Evolutionary conservation across 139 green algal species (phyloP).

Genomic region (Ostreobium quekettii): DNA sequence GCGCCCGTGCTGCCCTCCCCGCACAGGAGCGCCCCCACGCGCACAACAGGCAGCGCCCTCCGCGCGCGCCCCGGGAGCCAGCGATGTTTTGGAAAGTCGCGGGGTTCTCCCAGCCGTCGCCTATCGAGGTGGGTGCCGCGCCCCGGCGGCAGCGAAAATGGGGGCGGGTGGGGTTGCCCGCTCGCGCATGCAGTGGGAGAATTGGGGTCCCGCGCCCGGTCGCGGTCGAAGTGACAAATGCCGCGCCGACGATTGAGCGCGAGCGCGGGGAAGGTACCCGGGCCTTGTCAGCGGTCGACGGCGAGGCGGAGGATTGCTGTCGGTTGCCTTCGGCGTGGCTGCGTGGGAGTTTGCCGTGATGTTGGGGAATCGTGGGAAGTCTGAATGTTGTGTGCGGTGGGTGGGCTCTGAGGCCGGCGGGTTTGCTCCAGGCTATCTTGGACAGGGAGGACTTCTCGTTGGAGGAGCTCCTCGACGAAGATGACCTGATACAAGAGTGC

Average conservation of each 20-base stretch:
- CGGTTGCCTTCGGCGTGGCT: not conserved
- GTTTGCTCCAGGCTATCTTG: slow-evolving; percentile 75
- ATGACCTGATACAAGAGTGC: slow-evolving; percentile 92
- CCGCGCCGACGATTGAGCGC: too few relatives aligned
- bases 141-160: not conserved
- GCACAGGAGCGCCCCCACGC: too few relatives aligned
- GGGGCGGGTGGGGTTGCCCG: not conserved
- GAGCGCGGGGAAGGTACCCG: too few relatives aligned
- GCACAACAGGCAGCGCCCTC: too few relatives aligned
- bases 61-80: too few relatives aligned
- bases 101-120: slow-evolving; percentile 45
- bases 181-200: not conserved
- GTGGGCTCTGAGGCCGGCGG: too few relatives aligned
- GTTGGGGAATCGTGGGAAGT: slow-evolving; percentile 2
- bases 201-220: not conserved
- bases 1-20: too few relatives aligned
- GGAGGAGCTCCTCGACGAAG: slow-evolving; percentile 89
- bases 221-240: not conserved
- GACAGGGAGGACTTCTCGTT: slow-evolving; percentile 82
- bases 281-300: too few relatives aligned
- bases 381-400: not conserved
- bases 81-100: slow-evolving; percentile 69
- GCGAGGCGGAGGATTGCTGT: too few relatives aligned
- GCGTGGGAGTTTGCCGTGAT: not conserved
- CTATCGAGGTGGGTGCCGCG: slow-evolving; percentile 35